These are phyloP conservation scores for Russula abietina DNA, from an alignment of 768 basidiomycete genomes.

Conservation along the genomic window DNA sequence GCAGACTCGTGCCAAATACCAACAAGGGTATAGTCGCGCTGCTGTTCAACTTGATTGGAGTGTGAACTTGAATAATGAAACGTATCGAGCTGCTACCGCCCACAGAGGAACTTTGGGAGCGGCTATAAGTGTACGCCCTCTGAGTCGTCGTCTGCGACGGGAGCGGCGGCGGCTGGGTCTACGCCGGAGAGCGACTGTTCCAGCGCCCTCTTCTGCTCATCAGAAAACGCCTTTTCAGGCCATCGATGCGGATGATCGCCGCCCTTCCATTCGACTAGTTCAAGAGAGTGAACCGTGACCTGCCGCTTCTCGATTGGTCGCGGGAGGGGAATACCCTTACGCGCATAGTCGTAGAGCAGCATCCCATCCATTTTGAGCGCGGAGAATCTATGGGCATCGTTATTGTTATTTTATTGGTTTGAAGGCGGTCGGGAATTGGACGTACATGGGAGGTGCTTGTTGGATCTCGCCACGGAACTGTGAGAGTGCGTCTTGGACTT, in stretches of 20 bases:
- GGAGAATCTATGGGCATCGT: constrained; percentile 62
- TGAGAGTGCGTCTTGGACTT: constrained; percentile 61
- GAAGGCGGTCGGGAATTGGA: neutral
- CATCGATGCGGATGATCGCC: constrained; percentile 68
- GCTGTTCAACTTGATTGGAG: constrained; percentile 34
- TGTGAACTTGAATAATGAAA: neutral
- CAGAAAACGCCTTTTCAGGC: constrained; percentile 65
- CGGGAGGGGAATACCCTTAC: constrained; percentile 84
- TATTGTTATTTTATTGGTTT: neutral
- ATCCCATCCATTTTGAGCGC: constrained; percentile 98
- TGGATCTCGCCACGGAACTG: constrained; percentile 81
- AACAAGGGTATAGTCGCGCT: constrained; percentile 35
- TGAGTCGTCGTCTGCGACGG: constrained; percentile 27
- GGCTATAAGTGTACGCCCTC: constrained; percentile 28
- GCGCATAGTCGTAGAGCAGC: constrained; percentile 92
- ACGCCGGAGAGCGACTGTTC: constrained; percentile 54
- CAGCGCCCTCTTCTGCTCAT: constrained; percentile 64
- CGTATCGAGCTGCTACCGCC: too few relatives aligned
- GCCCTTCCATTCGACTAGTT: constrained; percentile 74
- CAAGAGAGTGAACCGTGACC: constrained; percentile 75
- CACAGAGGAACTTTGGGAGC: too few relatives aligned
- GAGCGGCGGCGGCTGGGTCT: constrained; percentile 35
- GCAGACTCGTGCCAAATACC: constrained; percentile 38
- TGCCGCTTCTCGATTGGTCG: constrained; percentile 87
- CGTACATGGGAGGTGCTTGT: constrained; percentile 89